Conservation (phyloP, 2,329 filamentous ascomycete species). For the Cytospora piceicola region DNA sequence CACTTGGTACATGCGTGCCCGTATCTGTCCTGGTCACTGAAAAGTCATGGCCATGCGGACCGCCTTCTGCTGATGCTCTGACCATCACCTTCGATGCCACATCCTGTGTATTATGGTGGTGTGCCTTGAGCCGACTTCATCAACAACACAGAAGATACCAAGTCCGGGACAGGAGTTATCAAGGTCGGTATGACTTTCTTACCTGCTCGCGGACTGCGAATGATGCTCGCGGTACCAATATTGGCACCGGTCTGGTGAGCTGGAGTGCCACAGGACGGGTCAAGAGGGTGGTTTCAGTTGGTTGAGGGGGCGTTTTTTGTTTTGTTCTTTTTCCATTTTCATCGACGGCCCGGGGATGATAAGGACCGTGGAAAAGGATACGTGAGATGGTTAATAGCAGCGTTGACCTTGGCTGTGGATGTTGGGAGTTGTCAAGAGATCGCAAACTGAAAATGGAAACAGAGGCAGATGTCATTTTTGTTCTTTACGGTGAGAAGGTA, state of each 20-base stretch:
- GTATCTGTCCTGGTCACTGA: no score
- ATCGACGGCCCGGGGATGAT: conserved; percentile 52
- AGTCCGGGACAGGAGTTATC: conserved; percentile 50
- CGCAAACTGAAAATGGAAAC: conserved; percentile 54
- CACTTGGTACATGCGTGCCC: no score
- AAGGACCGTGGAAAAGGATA: conserved; percentile 46
- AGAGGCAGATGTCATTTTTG: conserved; percentile 46
- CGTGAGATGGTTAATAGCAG: conserved; percentile 50
- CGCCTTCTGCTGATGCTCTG: no score
- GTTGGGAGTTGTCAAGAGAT: conserved; percentile 51
- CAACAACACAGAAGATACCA: conserved; percentile 42
- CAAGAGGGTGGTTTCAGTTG: conserved; percentile 49
- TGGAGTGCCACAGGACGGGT: no score
- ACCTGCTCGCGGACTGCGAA: conserved; percentile 39
- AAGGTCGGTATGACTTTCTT: conserved; percentile 58
- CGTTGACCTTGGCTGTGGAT: conserved; percentile 54
- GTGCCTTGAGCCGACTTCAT: conserved; percentile 39
- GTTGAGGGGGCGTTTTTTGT: conserved; percentile 44
- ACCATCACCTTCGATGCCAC: no score
- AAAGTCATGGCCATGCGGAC: no score
- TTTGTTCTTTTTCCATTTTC: conserved; percentile 45
- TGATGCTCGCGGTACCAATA: conserved; percentile 45
- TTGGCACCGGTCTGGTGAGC: conserved; percentile 56
- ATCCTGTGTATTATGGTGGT: no score
- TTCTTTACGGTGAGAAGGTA: conserved; percentile 46